Conservation (phyloP, 78 protist genomes). For the Guillardia theta region DNA sequence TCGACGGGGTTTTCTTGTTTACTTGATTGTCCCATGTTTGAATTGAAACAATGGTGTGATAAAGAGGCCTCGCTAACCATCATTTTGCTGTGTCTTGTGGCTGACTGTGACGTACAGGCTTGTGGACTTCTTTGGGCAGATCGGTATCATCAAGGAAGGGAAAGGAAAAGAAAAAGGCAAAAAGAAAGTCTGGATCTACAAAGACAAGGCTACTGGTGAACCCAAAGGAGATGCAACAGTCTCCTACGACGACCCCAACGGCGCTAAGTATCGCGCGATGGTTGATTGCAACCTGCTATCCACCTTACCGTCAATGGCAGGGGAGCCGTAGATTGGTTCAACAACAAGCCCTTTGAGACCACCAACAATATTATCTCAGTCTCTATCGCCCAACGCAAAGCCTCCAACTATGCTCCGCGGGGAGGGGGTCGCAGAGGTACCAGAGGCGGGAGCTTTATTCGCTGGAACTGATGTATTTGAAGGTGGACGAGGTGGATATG, state of each 20-base stretch:
- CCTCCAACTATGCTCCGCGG: neutral
- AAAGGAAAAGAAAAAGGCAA: neutral
- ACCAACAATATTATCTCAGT: neutral
- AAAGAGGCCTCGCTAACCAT: neutral
- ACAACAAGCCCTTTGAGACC: neutral
- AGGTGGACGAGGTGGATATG: neutral
- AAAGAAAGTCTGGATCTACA: conserved; percentile 31
- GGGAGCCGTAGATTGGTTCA: conserved; percentile 9
- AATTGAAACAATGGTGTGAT: no score
- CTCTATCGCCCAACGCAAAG: neutral
- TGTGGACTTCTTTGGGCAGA: neutral
- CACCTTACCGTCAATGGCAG: no score
- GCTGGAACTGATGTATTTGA: neutral
- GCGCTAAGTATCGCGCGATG: no score
- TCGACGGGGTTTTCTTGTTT: neutral
- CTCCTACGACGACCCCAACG: conserved; percentile 25
- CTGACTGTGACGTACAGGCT: neutral
- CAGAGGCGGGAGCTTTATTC: neutral
- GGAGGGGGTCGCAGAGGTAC: neutral
- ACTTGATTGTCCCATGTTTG: no score
- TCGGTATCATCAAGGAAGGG: conserved; percentile 23
- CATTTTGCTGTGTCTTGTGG: no score
- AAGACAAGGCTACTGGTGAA: neutral
- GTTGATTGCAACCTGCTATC: no score
- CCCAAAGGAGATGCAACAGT: conserved; percentile 29